Conservation (phyloP, 495 filamentous ascomycete genomes). For the Clavariopsis aquatica region DNA sequence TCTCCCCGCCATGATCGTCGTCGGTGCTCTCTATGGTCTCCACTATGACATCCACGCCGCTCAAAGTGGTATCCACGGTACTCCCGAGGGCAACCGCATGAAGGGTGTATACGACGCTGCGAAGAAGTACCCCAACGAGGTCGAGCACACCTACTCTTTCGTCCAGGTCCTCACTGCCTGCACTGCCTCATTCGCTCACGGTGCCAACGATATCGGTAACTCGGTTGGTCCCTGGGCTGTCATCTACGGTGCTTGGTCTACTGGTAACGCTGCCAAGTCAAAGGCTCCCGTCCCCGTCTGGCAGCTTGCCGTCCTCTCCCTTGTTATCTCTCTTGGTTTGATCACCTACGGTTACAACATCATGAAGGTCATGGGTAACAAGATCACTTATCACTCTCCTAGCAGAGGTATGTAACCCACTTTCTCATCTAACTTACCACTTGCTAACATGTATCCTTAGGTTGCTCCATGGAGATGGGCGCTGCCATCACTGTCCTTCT, state of each 20-base stretch:
- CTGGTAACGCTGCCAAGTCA: slow-evolving; percentile 49
- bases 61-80: slow-evolving; percentile 63
- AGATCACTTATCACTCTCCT: slow-evolving; percentile 67
- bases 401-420: slow-evolving; percentile 48
- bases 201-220: slow-evolving; percentile 78
- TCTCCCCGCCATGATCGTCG: slow-evolving; percentile 59
- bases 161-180: slow-evolving; percentile 72
- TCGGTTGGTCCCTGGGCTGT: slow-evolving; percentile 73
- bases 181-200: slow-evolving; percentile 76
- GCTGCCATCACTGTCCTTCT: slow-evolving; percentile 66
- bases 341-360: slow-evolving; percentile 70
- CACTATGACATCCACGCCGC: slow-evolving; percentile 74
- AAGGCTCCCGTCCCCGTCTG: slow-evolving; percentile 61
- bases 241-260: slow-evolving; percentile 67
- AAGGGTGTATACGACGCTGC: slow-evolving; percentile 57
- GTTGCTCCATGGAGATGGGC: slow-evolving; percentile 65
- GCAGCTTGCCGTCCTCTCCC: slow-evolving; percentile 45
- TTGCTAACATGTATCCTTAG: slow-evolving; percentile 1
- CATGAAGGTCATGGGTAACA: slow-evolving; percentile 65
- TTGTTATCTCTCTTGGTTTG: slow-evolving; percentile 59
- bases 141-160: slow-evolving; percentile 76
- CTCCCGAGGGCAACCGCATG: slow-evolving; percentile 68
- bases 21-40: slow-evolving; percentile 62
- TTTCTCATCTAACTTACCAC: neutral
- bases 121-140: slow-evolving; percentile 70